These are phyloP conservation scores for Candida tibetensis DNA, from an alignment of 805 yeast species.

Conservation along the genomic window DNA sequence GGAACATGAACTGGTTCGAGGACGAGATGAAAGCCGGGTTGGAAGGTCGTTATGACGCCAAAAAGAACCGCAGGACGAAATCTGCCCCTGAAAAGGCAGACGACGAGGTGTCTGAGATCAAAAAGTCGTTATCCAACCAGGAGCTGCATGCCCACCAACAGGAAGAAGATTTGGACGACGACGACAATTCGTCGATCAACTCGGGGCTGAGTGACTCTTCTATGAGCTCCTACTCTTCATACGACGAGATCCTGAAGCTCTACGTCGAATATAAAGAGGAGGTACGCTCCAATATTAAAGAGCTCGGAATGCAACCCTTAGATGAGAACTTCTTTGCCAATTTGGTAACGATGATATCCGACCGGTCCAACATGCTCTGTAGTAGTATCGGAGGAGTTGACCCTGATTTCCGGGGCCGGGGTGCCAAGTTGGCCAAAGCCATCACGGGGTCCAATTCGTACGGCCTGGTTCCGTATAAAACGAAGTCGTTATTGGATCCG, in stretches of 20 bases:
- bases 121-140: background rate
- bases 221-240: conserved; percentile 34
- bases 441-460: conserved; percentile 42
- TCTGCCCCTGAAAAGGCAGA: too few relatives aligned
- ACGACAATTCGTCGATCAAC: conserved; percentile 14
- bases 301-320: conserved; percentile 16
- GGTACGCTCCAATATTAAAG: conserved; percentile 11
- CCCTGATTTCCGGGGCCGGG: conserved; percentile 40
- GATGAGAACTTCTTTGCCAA: conserved; percentile 30
- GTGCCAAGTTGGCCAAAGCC: conserved; percentile 40
- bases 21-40: conserved; percentile 35
- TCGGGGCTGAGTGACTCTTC: conserved; percentile 26
- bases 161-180: conserved; percentile 3
- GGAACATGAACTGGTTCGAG: conserved; percentile 56
- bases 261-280: conserved; percentile 28
- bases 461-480: conserved; percentile 39
- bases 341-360: conserved; percentile 28
- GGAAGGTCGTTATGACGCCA: conserved; percentile 6
- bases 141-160: background rate
- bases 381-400: conserved; percentile 32
- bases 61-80: too few relatives aligned
- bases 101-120: background rate
- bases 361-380: conserved; percentile 34
- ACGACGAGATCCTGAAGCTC: conserved; percentile 36
- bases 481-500: conserved; percentile 41